phyloP scores from a whole-genome alignment of 345 rosid species.

The Acer negundo region DNA sequence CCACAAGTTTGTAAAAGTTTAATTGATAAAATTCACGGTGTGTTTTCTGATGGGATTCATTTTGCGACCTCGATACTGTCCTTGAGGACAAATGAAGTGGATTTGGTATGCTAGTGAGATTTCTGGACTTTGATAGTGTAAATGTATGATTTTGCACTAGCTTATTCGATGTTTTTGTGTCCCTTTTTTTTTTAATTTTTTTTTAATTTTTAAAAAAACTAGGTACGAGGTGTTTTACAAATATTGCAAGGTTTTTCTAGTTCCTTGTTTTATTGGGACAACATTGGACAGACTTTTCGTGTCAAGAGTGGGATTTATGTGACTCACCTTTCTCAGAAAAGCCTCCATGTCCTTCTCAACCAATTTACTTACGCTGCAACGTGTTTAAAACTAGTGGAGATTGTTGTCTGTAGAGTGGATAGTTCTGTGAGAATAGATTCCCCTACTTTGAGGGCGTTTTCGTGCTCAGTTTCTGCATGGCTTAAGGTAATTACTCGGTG shows the following conservation, averaged over 20 bases:
- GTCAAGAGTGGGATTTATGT: conserved; percentile 55
- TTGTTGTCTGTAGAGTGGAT: conserved; percentile 41
- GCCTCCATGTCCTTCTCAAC: conserved; percentile 58
- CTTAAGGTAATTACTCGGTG: conserved; percentile 48
- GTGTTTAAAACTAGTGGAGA: conserved; percentile 71
- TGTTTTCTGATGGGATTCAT: conserved; percentile 35
- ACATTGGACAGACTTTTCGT: conserved; percentile 36
- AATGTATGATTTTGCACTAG: neutral
- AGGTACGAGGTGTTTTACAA: conserved; percentile 66
- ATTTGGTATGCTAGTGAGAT: conserved; percentile 45
- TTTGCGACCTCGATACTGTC: conserved; percentile 39
- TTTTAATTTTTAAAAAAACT: too few relatives aligned
- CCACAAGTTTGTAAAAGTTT: conserved; percentile 28
- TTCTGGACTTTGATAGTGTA: neutral
- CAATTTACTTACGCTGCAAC: conserved; percentile 74
- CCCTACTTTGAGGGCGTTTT: conserved; percentile 81
- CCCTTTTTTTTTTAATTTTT: neutral
- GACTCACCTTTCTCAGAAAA: conserved; percentile 67
- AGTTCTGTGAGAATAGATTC: conserved; percentile 35
- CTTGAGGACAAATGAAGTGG: conserved; percentile 55
- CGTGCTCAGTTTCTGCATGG: conserved; percentile 68
- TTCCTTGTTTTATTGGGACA: conserved; percentile 68
- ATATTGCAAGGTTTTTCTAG: conserved; percentile 82
- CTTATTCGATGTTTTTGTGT: neutral
- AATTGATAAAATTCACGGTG: conserved; percentile 37